A percentile compares a stretch with the other conserved stretches of the same genome.
These are phyloP conservation scores for Boletus bicolor DNA, from an alignment of 768 basidiomycete species.

Conservation along the genomic window DNA sequence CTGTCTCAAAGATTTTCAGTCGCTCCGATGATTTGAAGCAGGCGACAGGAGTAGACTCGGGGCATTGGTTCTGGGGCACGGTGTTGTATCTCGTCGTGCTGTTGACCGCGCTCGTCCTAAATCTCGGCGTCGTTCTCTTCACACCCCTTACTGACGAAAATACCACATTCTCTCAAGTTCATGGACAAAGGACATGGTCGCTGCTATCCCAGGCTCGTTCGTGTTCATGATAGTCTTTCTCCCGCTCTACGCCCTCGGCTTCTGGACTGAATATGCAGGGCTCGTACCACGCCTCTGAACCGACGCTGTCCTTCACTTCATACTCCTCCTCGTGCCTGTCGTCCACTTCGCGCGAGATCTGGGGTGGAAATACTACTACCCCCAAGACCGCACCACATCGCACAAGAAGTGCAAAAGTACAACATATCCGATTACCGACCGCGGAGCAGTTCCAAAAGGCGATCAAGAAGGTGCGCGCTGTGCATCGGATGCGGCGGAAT, in stretches of 20 bases:
- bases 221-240: conserved; percentile 94
- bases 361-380: conserved; percentile 97
- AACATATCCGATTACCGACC: conserved; percentile 96
- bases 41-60: conserved; percentile 75
- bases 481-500: conserved; percentile 93
- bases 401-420: conserved; percentile 99
- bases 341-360: conserved; percentile 87
- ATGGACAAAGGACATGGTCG: conserved; percentile 99
- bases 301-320: conserved; percentile 85
- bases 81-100: conserved; percentile 92
- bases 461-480: conserved; percentile 99
- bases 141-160: neutral
- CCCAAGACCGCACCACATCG: conserved; percentile 95
- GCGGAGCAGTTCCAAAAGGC: conserved; percentile 99
- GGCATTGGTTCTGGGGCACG: conserved; percentile 99
- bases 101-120: conserved; percentile 74
- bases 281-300: conserved; percentile 91
- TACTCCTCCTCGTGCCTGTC: conserved; percentile 77
- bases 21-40: conserved; percentile 86
- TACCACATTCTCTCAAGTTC: conserved; percentile 46
- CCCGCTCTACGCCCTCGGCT: conserved; percentile 83
- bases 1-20: conserved; percentile 79
- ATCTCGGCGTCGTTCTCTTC: neutral
- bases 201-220: conserved; percentile 97
- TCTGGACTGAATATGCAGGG: conserved; percentile 87